Percentiles rank a stretch among this genome's conserved stretches.
These are phyloP conservation scores for Lasiodiplodia theobromae DNA, from an alignment of 2,329 filamentous ascomycete species.

Conservation along the genomic window DNA sequence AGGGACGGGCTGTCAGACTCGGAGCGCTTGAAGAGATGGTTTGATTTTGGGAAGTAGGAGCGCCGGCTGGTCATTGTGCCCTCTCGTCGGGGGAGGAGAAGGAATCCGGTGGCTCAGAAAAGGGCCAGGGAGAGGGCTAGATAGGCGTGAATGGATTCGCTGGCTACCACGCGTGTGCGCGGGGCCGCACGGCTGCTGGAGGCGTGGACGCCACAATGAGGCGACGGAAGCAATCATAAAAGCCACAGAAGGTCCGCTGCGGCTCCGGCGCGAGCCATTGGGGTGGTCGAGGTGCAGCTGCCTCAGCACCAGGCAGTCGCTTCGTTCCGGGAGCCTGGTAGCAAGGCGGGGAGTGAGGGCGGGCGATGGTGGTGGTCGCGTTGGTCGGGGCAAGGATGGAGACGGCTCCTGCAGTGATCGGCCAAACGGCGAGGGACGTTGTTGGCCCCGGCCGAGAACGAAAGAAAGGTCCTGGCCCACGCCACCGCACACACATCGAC, in stretches of 20 bases:
- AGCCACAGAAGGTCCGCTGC: background rate
- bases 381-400: background rate
- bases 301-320: background rate
- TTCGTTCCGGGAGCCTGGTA: background rate
- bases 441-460: too few species aligned
- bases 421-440: too few species aligned
- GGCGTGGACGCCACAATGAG: background rate
- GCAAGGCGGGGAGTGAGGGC: background rate
- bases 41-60: constrained; percentile 31
- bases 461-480: too few species aligned
- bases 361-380: background rate
- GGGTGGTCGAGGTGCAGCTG: background rate
- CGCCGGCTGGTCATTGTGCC: constrained; percentile 18
- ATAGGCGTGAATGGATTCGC: background rate
- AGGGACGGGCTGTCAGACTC: background rate
- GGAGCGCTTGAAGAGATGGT: constrained; percentile 5
- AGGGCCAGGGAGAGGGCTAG: background rate
- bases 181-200: background rate
- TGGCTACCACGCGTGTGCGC: constrained; percentile 3
- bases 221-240: background rate
- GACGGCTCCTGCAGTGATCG: too few species aligned
- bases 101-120: background rate
- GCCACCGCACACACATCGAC: too few species aligned
- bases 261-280: background rate
- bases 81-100: background rate